Conservation (phyloP, 345 rosid species). For the Rhodomyrtus tomentosa region DNA sequence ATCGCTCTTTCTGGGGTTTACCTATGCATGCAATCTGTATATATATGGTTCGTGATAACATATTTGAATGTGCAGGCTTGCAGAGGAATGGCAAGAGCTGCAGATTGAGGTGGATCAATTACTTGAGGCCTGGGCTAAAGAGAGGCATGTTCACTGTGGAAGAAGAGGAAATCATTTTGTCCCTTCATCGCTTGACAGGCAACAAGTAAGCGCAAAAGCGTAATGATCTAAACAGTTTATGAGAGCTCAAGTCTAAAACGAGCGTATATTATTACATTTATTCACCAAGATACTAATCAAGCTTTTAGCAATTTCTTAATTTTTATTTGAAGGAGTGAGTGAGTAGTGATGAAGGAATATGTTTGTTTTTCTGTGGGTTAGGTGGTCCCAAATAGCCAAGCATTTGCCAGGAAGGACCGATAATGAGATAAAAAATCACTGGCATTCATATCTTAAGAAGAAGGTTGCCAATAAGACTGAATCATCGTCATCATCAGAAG, state of each 20-base stretch:
- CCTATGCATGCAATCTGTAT: not conserved
- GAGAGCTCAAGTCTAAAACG: not conserved
- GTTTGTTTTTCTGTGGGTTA: constrained; percentile 4
- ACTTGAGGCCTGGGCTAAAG: constrained; percentile 80
- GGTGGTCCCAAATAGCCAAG: constrained; percentile 90
- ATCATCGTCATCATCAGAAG: not conserved
- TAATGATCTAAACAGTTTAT: not conserved
- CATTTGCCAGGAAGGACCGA: constrained; percentile 93
- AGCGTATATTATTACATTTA: not conserved
- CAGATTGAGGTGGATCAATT: constrained; percentile 91
- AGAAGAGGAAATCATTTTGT: constrained; percentile 63
- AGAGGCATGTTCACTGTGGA: constrained; percentile 44
- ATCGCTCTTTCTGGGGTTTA: not conserved
- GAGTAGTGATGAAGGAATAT: not conserved
- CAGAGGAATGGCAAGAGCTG: constrained; percentile 95
- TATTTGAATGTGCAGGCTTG: constrained; percentile 34
- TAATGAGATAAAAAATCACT: constrained; percentile 83
- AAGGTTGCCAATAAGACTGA: not conserved
- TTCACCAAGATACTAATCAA: not conserved
- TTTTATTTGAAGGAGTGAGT: not conserved
- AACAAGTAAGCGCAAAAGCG: constrained; percentile 55
- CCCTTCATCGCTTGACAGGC: constrained; percentile 64
- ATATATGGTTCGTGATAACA: not conserved
- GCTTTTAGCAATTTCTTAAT: not conserved
- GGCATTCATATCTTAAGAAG: constrained; percentile 72